Evolutionary conservation across 768 basidiomycete species (phyloP).

Genomic region (Boletales sp.): DNA sequence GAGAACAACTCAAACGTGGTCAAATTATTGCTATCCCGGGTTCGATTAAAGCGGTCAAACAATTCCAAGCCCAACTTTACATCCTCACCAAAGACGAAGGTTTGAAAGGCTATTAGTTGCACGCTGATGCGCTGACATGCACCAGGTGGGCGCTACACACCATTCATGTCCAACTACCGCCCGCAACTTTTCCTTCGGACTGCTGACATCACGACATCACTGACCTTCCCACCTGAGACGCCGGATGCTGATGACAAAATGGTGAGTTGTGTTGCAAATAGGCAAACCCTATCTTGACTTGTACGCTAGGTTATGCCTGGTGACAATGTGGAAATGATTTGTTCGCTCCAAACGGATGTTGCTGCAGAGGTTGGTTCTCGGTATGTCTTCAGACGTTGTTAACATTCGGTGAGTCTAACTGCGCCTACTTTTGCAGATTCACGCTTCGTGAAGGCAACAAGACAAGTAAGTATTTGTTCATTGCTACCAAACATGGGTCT

Average conservation of each 20-base stretch:
- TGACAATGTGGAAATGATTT: constrained; percentile 93
- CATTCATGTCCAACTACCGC: constrained; percentile 91
- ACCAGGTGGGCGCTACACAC: constrained; percentile 74
- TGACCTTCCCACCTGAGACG: constrained; percentile 87
- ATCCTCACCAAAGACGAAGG: constrained; percentile 36
- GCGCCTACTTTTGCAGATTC: constrained; percentile 42
- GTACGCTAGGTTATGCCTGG: constrained; percentile 84
- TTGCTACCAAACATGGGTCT: constrained; percentile 2
- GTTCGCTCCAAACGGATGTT: constrained; percentile 77
- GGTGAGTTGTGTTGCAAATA: constrained; percentile 39
- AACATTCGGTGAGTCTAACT: background rate
- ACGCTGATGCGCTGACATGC: constrained; percentile 32
- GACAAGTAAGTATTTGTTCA: constrained; percentile 57
- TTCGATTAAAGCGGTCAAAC: constrained; percentile 90
- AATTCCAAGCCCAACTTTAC: constrained; percentile 93
- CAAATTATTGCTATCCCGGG: constrained; percentile 89
- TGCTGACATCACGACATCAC: constrained; percentile 81
- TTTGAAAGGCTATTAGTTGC: constrained; percentile 43
- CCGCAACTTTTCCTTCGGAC: constrained; percentile 97
- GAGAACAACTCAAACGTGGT: constrained; percentile 92
- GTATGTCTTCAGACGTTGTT: constrained; percentile 27
- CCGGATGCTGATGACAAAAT: constrained; percentile 82
- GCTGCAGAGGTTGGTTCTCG: constrained; percentile 87
- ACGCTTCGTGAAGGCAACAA: constrained; percentile 94
- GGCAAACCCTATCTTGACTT: background rate